Percentiles rank a stretch among this genome's conserved stretches.
These are phyloP conservation scores for Cryoendolithus antarcticus DNA, from an alignment of 2,329 filamentous ascomycete genomes.

Conservation along the genomic window DNA sequence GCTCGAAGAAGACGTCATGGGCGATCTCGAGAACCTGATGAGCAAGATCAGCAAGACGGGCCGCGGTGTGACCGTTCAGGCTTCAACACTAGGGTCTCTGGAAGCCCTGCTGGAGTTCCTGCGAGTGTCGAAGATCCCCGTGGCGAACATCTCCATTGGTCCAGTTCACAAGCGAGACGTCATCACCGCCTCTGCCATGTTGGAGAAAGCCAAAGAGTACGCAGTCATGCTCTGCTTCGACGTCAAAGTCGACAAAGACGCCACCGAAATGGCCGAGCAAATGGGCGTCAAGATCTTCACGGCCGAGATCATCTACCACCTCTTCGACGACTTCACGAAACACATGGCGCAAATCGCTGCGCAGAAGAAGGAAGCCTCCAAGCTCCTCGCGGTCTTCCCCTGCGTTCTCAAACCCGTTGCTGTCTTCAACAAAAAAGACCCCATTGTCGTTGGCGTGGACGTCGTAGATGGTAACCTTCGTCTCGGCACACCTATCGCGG, in stretches of 20 bases:
- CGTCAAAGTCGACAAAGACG: slow-evolving; percentile 98
- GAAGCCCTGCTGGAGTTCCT: slow-evolving; percentile 95
- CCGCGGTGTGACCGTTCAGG: slow-evolving; percentile 91
- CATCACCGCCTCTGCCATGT: slow-evolving; percentile 84
- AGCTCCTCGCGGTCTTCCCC: slow-evolving; percentile 92
- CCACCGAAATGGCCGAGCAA: slow-evolving; percentile 78
- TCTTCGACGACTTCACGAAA: slow-evolving; percentile 92
- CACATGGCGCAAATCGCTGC: slow-evolving; percentile 81
- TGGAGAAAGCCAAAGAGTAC: slow-evolving; percentile 87
- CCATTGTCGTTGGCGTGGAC: slow-evolving; percentile 91
- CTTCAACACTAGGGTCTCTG: slow-evolving; percentile 90
- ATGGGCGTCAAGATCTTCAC: slow-evolving; percentile 96
- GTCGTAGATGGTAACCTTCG: slow-evolving; percentile 80
- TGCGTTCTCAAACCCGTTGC: slow-evolving; percentile 82
- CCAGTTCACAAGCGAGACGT: slow-evolving; percentile 97
- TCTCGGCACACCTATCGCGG: slow-evolving; percentile 80
- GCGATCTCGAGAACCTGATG: slow-evolving; percentile 81
- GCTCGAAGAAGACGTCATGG: slow-evolving; percentile 90
- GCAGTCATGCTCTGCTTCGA: slow-evolving; percentile 99
- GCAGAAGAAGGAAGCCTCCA: slow-evolving; percentile 91
- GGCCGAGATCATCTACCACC: slow-evolving; percentile 96
- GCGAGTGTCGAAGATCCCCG: slow-evolving; percentile 89
- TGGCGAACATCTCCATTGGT: slow-evolving; percentile 92
- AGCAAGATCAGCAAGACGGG: slow-evolving; percentile 88
- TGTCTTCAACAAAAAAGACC: slow-evolving; percentile 96